These are phyloP conservation scores for Apiotrichum brassicae DNA, from an alignment of 1,284 basidiomycete genomes.

Conservation along the genomic window DNA sequence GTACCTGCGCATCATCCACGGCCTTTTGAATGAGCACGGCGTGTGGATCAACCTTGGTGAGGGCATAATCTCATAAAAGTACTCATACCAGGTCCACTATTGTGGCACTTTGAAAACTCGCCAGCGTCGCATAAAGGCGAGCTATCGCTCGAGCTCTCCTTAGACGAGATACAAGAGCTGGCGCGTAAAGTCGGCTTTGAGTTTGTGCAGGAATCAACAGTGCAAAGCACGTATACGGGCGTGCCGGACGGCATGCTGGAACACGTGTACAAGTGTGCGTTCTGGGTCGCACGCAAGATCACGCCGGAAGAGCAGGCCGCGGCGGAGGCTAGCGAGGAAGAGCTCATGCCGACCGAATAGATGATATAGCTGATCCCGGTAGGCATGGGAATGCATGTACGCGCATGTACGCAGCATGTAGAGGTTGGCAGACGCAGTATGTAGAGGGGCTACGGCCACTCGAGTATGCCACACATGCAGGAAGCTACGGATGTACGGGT, in stretches of 20 bases:
- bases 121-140: constrained; percentile 56
- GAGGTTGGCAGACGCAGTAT: no score
- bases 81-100: constrained; percentile 61
- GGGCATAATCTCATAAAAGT: constrained; percentile 3
- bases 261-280: constrained; percentile 78
- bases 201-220: constrained; percentile 69
- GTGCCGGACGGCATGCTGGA: constrained; percentile 77
- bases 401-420: no score
- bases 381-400: no score
- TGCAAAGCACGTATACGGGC: constrained; percentile 81
- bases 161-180: constrained; percentile 79
- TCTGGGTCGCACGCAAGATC: constrained; percentile 75
- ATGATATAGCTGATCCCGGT: no score
- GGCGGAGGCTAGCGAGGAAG: neutral
- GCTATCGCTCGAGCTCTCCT: constrained; percentile 72
- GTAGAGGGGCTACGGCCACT: no score
- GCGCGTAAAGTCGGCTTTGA: constrained; percentile 74
- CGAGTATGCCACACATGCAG: no score
- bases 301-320: neutral
- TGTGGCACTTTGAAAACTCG: constrained; percentile 92
- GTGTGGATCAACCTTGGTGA: constrained; percentile 84
- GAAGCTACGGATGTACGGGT: no score
- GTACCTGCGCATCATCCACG: constrained; percentile 75
- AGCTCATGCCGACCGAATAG: neutral
- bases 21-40: constrained; percentile 70